Evolutionary conservation across 805 yeast species (phyloP), one percentile per base, ranked within the genome.

Genomic region (Lipomyces yamadae): DNA sequence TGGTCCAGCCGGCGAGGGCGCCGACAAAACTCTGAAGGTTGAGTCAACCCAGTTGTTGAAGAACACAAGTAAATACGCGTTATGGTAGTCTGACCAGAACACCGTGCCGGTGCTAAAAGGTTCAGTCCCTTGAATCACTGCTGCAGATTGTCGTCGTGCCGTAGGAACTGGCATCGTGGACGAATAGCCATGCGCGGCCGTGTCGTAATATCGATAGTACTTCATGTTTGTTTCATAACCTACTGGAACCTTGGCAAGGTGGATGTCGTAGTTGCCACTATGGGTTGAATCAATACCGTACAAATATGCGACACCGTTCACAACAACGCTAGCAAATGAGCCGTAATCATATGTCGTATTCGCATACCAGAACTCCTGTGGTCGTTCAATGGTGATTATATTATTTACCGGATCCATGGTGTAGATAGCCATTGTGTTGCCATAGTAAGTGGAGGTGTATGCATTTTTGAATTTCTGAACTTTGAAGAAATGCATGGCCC

Each of bases 21-120:
- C 30, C 10, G 37, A 32, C 24, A 58, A 15, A 29, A 45, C 37
- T 7, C 48, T n/a, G 59, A 52, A 59, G 18, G 34, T 60, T 10
- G 64, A 58, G 24, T 63, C 66, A 37, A 54, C 42, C 64, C 58
- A 59, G 30, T 59, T 63, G 48, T 53, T 58, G 63, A 63, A 58
- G 48, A 58, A 63, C 30, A 63, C 54, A 45, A 56, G 50, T 32
- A 59, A 13, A 30, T 33, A 63, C 58, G 50, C 37, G 39, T 63
- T 63, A 53, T 63, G 66, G 45, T 63, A 63, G 15, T 53, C 57
- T 4, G 66, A 63, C 30, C n/a, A 63, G 48, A 50, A 63, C 29
- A 63, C 30, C n/a, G 63, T 29, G 34, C 66, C 66, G n/a, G 59
- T 18, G 34, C 64, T 48, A 64, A 63, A 63, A 5, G 66, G 58